A percentile compares a stretch with the other conserved stretches of the same genome.
Conservation (phyloP, 2,329 filamentous ascomycete genomes). For the Aplosporella prunicola region DNA sequence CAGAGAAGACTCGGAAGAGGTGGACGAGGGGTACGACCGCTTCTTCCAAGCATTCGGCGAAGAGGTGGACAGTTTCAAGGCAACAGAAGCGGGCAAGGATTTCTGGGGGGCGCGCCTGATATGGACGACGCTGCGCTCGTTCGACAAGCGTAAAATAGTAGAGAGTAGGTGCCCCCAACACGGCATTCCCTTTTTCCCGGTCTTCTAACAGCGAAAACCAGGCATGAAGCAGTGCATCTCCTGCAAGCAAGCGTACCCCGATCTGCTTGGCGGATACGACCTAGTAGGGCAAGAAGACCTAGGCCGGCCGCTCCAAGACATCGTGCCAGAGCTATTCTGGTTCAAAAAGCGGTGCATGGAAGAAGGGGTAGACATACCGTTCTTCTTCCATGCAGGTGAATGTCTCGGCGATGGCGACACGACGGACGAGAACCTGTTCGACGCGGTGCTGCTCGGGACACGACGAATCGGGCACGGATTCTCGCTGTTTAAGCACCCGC, state of each 20-base stretch:
- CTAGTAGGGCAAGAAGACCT: slow-evolving; percentile 79
- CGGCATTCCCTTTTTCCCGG: background rate
- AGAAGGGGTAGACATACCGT: slow-evolving; percentile 73
- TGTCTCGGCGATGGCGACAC: slow-evolving; percentile 64
- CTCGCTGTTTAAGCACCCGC: slow-evolving; percentile 81
- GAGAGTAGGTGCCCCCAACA: slow-evolving; percentile 42
- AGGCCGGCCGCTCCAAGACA: slow-evolving; percentile 64
- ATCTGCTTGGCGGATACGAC: slow-evolving; percentile 79
- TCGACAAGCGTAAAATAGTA: slow-evolving; percentile 56
- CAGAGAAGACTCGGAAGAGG: slow-evolving; percentile 51
- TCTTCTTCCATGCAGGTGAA: slow-evolving; percentile 94
- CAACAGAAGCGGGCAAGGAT: slow-evolving; percentile 55
- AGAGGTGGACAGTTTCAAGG: slow-evolving; percentile 67
- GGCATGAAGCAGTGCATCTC: slow-evolving; percentile 79
- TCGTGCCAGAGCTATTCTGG: slow-evolving; percentile 84
- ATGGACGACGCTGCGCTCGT: slow-evolving; percentile 65
- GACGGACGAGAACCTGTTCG: slow-evolving; percentile 78
- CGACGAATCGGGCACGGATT: slow-evolving; percentile 84
- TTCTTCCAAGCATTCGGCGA: slow-evolving; percentile 68
- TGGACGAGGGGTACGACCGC: slow-evolving; percentile 57
- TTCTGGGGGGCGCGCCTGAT: slow-evolving; percentile 85
- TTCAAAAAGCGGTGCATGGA: slow-evolving; percentile 77
- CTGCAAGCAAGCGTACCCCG: slow-evolving; percentile 68
- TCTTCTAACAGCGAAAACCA: slow-evolving; percentile 10
- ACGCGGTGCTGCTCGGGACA: slow-evolving; percentile 78